Percentiles rank a stretch among this genome's conserved stretches.
These are phyloP conservation scores for Wickerhamiella pararugosa DNA, from an alignment of 1,139 yeast genomes.

Conservation along the genomic window DNA sequence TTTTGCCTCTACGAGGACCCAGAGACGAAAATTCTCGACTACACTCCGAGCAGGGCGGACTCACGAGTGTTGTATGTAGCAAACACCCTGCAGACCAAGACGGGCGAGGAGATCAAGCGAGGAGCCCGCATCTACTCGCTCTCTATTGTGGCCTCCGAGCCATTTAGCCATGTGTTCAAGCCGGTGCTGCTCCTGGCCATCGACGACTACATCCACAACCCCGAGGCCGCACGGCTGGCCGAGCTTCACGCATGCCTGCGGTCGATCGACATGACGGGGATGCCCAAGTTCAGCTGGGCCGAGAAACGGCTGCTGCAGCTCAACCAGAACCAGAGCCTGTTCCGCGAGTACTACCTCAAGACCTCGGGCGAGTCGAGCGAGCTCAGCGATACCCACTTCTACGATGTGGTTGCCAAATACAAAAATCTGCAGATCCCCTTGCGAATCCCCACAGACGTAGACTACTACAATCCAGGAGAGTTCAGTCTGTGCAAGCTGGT, in stretches of 20 bases:
- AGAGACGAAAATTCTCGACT: conserved; percentile 18
- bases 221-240: conserved; percentile 19
- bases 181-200: conserved; percentile 42
- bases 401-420: conserved; percentile 21
- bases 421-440: conserved; percentile 24
- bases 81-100: conserved; percentile 42
- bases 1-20: conserved; percentile 33
- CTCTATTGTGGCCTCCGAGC: conserved; percentile 37
- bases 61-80: conserved; percentile 35
- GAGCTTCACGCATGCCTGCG: conserved; percentile 30
- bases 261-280: conserved; percentile 21
- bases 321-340: conserved; percentile 6
- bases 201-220: conserved; percentile 29
- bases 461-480: conserved; percentile 14
- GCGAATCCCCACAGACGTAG: conserved; percentile 20
- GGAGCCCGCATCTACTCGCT: conserved; percentile 44
- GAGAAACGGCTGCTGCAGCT: conserved; percentile 21
- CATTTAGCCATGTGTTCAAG: conserved; percentile 42
- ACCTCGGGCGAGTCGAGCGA: conserved; percentile 6
- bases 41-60: conserved; percentile 17
- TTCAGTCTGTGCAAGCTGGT: conserved; percentile 14
- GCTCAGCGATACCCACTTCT: conserved; percentile 23
- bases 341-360: conserved; percentile 2
- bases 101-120: conserved; percentile 32
- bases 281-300: conserved; percentile 21